These are phyloP conservation scores for Astrothelium subdiscretum DNA, from an alignment of 495 filamentous ascomycete species.

Conservation along the genomic window DNA sequence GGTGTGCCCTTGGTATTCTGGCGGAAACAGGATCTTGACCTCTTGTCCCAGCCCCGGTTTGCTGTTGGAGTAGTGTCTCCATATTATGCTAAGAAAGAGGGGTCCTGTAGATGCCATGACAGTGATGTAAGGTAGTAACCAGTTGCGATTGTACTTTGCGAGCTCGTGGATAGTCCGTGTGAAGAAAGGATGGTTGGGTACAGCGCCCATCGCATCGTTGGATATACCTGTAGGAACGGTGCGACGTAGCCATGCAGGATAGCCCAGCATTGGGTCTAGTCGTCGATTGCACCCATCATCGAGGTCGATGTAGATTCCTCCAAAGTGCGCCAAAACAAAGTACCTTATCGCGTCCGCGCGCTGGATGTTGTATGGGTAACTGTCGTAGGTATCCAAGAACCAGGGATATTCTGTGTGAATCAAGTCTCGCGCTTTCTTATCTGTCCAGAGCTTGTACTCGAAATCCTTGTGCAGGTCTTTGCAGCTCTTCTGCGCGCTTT, in stretches of 20 bases:
- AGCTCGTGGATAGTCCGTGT: conserved; percentile 57
- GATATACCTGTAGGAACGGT: conserved; percentile 75
- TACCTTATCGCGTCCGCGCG: conserved; percentile 82
- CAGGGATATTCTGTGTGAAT: conserved; percentile 58
- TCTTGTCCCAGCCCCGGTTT: conserved; percentile 12
- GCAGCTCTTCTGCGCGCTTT: conserved; percentile 60
- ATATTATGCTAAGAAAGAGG: conserved; percentile 72
- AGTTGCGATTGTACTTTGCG: conserved; percentile 59
- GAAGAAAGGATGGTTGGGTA: conserved; percentile 78
- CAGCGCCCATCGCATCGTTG: conserved; percentile 78
- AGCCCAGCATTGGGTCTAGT: conserved; percentile 68
- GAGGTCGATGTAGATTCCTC: conserved; percentile 81
- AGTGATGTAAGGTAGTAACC: conserved; percentile 74
- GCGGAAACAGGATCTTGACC: conserved; percentile 43
- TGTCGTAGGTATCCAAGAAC: conserved; percentile 76
- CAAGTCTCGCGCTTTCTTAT: conserved; percentile 61
- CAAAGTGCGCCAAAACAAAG: conserved; percentile 72
- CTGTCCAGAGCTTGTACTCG: conserved; percentile 63
- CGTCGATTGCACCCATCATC: conserved; percentile 80
- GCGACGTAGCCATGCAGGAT: conserved; percentile 71
- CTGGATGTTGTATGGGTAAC: conserved; percentile 71
- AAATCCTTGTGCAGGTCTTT: conserved; percentile 50
- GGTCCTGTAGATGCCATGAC: conserved; percentile 84
- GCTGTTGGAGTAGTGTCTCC: conserved; percentile 34
- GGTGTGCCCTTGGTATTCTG: conserved; percentile 56